Evolutionary conservation across 768 basidiomycete species (phyloP), one percentile per base, ranked within the genome.

Genomic region (Pulveroboletus sp.): DNA sequence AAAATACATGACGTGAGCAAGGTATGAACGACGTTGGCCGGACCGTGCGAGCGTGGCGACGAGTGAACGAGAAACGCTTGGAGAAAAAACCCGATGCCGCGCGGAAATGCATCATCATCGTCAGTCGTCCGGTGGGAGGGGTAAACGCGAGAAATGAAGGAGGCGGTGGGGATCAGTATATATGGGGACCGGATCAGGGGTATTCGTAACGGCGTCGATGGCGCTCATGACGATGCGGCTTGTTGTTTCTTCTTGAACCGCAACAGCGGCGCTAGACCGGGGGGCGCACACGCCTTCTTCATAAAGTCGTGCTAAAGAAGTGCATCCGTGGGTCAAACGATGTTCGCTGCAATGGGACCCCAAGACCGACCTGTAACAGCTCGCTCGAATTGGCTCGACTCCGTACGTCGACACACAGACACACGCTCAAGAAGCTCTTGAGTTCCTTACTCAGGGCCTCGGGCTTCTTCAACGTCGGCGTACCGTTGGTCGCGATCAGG

Each of bases 371-470:
- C 71, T 86, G 82, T 3, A 95, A 71, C 54, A 94, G 67, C 73
- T 94, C 92, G 53, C 80, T 81, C 51, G 89, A 92, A 4, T 90
- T 95, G 42, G 94, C 94, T 34, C 95, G 77, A 63, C 91, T 94
- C 60, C 83, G 80, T 43, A 97, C 95, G 67, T 99, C 96, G 23
- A 98, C 96, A 61, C 95, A 98, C 17, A 98, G 68, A 71, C 96
- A 98, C n/a, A 96, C 94, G 47, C 93, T 94, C 61, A 99, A 72
- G 74, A 98, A 99, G 59, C 84, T 83, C 76, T 99, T 99, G 50
- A 99, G 76, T 68, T 97, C 95, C 61, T 82, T 78, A 62, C 90
- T 93, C 43, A 98, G 76, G 44, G 82, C 80, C 68, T 98, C 95
- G 0, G 96, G 93, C 62, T 89, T 91, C 80, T 97, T 98, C 65